Percentiles rank a stretch among this genome's conserved stretches.
Evolutionary conservation across 2,329 filamentous ascomycete species (phyloP).

Genomic region (Stagonosporopsis vannaccii): DNA sequence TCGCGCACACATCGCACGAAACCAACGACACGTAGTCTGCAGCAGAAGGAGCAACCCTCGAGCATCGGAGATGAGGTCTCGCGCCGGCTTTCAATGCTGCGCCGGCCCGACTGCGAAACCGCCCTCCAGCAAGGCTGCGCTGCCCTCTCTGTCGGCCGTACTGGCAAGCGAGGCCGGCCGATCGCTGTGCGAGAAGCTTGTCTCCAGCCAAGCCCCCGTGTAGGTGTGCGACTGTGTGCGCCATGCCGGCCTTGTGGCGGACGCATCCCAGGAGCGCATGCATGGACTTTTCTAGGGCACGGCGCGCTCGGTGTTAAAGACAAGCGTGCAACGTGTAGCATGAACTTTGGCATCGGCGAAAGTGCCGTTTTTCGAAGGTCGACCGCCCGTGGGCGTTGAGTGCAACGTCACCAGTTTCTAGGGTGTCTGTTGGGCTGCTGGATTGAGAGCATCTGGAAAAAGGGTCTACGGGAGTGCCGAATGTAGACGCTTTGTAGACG

Average conservation of each 20-base stretch:
- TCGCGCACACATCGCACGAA: too few species aligned
- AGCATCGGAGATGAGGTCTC: background rate
- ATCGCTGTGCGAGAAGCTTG: background rate
- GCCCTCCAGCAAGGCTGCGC: conserved; percentile 3
- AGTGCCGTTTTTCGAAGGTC: conserved; percentile 1
- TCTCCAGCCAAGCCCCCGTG: background rate
- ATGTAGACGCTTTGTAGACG: background rate
- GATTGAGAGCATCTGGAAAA: background rate
- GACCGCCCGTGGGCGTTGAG: conserved; percentile 2
- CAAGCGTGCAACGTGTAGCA: background rate
- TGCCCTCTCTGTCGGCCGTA: background rate
- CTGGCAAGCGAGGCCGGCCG: background rate
- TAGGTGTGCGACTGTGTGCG: conserved; percentile 1
- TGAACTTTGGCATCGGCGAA: conserved; percentile 3
- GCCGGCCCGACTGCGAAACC: conserved; percentile 1
- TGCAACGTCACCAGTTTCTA: conserved; percentile 5
- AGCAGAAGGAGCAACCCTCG: background rate
- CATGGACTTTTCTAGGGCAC: background rate
- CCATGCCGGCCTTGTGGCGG: conserved; percentile 11
- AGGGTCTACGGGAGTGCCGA: conserved; percentile 1
- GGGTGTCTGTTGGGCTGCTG: conserved; percentile 2
- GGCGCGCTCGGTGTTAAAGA: background rate
- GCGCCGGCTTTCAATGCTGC: background rate
- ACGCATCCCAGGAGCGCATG: conserved; percentile 5
- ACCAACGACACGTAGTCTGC: background rate